These are phyloP conservation scores for Ramaria sp. DNA, from an alignment of 768 basidiomycete genomes.

Conservation along the genomic window DNA sequence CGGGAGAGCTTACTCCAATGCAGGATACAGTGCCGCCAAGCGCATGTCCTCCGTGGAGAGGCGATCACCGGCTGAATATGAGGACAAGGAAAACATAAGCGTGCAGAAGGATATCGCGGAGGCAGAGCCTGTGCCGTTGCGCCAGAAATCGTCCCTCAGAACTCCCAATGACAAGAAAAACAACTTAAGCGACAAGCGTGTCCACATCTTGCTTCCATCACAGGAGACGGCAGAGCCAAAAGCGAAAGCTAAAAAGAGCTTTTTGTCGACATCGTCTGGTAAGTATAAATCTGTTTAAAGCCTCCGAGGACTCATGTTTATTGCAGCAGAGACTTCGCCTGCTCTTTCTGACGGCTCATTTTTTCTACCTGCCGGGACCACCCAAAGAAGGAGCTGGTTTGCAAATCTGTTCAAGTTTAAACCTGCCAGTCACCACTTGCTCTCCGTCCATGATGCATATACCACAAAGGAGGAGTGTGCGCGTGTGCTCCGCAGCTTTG, in stretches of 20 bases:
- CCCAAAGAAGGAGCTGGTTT: slow-evolving; percentile 71
- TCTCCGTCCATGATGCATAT: slow-evolving; percentile 47
- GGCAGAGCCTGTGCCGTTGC: not conserved
- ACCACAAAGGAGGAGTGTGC: slow-evolving; percentile 68
- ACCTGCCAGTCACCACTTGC: slow-evolving; percentile 45
- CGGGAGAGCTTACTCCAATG: not conserved
- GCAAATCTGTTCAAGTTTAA: slow-evolving; percentile 83
- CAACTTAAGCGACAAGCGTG: slow-evolving; percentile 20
- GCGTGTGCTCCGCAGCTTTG: slow-evolving; percentile 58
- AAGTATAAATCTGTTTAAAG: not conserved
- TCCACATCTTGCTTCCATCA: slow-evolving; percentile 44
- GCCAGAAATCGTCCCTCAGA: slow-evolving; percentile 35
- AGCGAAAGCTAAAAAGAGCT: not conserved
- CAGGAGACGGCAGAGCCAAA: not conserved
- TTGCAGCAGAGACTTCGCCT: slow-evolving; percentile 21
- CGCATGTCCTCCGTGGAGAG: not conserved
- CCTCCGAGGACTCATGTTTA: not conserved
- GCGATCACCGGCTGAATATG: not conserved
- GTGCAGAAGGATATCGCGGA: not conserved
- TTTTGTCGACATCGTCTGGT: not conserved
- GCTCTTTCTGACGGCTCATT: slow-evolving; percentile 25
- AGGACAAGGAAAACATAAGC: slow-evolving; percentile 13
- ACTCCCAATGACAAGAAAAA: slow-evolving; percentile 20
- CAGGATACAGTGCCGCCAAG: not conserved
- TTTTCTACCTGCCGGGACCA: slow-evolving; percentile 14